These are phyloP conservation scores for Beta lomatogona DNA, from an alignment of 179 eudicot genomes.

Conservation along the genomic window DNA sequence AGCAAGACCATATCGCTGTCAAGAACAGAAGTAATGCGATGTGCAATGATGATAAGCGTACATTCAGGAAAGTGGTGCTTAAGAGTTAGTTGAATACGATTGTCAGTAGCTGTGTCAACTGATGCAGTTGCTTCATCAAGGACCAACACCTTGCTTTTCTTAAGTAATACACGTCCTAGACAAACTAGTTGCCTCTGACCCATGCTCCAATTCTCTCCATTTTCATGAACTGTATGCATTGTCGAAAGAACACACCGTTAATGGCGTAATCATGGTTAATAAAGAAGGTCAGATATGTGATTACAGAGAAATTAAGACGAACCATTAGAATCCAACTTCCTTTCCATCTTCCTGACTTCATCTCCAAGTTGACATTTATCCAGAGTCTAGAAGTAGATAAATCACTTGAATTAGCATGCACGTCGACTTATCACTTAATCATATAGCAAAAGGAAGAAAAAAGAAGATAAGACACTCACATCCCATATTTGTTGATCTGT, in stretches of 20 bases:
- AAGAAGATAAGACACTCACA: not conserved
- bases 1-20: slow-evolving; percentile 16
- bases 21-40: slow-evolving; percentile 16
- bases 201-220: slow-evolving; percentile 55
- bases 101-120: slow-evolving; percentile 38
- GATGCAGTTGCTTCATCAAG: slow-evolving; percentile 53
- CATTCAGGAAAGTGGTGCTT: slow-evolving; percentile 34
- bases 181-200: slow-evolving; percentile 45
- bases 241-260: not conserved
- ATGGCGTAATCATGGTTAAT: no score
- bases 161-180: slow-evolving; percentile 49
- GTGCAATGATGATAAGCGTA: slow-evolving; percentile 9
- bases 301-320: not conserved
- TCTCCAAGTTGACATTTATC: slow-evolving; percentile 26
- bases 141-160: slow-evolving; percentile 43
- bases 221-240: slow-evolving; percentile 38
- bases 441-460: not conserved
- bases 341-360: slow-evolving; percentile 9
- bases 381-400: not conserved
- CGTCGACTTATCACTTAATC: not conserved
- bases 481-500: slow-evolving; percentile 17
- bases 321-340: slow-evolving; percentile 9
- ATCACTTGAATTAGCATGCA: not conserved
- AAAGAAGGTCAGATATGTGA: not conserved
- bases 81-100: slow-evolving; percentile 30